Evolutionary conservation across 306 rosid species (phyloP).

Genomic region (Cucurbita argyrosperma): DNA sequence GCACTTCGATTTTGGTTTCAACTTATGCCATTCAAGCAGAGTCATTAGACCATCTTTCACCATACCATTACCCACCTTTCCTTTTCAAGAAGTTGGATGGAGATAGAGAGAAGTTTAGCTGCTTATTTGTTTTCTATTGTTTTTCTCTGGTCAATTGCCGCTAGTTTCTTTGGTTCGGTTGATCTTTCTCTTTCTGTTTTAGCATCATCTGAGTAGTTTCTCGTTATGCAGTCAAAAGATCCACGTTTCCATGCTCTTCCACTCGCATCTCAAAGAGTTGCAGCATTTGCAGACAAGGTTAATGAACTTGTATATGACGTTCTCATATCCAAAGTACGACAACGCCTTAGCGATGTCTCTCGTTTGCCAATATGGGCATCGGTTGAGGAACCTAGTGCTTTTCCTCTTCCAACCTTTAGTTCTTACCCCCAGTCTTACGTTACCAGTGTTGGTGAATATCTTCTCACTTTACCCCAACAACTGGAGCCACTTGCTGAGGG

Average conservation of each 20-base stretch:
- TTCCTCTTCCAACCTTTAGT: constrained; percentile 82
- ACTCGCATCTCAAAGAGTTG: constrained; percentile 84
- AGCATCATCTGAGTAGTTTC: constrained; percentile 1
- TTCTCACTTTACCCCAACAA: constrained; percentile 93
- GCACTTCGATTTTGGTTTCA: background rate
- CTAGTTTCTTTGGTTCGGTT: background rate
- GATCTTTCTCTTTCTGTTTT: constrained; percentile 7
- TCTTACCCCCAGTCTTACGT: constrained; percentile 87
- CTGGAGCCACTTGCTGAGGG: constrained; percentile 99
- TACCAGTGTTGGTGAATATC: constrained; percentile 85
- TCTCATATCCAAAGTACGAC: constrained; percentile 95
- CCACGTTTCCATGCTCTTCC: constrained; percentile 98
- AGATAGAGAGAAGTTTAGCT: background rate
- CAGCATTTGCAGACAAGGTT: constrained; percentile 79
- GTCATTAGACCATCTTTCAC: background rate
- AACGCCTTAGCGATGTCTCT: constrained; percentile 80
- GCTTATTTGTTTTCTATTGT: background rate
- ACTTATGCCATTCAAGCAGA: background rate
- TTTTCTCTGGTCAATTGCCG: background rate
- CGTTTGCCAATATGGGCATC: constrained; percentile 81
- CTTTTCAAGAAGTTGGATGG: background rate
- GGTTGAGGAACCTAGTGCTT: constrained; percentile 75
- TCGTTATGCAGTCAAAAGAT: constrained; percentile 76
- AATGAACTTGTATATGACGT: constrained; percentile 95
- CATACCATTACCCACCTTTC: background rate